Evolutionary conservation across 768 basidiomycete species (phyloP), one percentile per base, ranked within the genome.

Genomic region (Termitomyces sp.): DNA sequence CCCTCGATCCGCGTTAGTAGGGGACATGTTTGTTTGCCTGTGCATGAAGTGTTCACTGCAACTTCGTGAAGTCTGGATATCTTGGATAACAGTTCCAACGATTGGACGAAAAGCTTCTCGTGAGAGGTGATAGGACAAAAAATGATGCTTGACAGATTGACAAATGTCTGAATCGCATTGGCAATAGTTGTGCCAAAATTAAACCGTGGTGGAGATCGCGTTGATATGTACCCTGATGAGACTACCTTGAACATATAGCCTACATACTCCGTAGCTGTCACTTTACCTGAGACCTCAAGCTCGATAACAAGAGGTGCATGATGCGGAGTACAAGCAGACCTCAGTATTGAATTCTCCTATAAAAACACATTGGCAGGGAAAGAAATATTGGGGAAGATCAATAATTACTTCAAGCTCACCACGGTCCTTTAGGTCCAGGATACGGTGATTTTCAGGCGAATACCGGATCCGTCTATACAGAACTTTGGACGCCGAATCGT

Each of bases 401-500:
- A 73, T 66, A 64, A 72, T 66, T 60, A 78, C 77, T 34, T 68
- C 60, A 29, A 72, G 61, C 24, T 66, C 60, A 10, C 72, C 71
- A 50, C 62, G 68, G 57, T 74, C 68, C 61, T 69, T 71, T 58
- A 79, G 59, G 61, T 77, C 68, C 12, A 78, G 67, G 16, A 67
- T 64, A 22, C 59, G 65, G 34, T 54, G 62, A 44, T 70, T 71
- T 14, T 61, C 64, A 26, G 79, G 78, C 4, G 75, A 71, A 42
- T 80, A 63, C n/a, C 76, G 68, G 9, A 83, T 76, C 20, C 67
- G 65, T 16, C 65, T 63, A 59, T 84, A 85, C 0, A 86, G 73
- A 20, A 81, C 52, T 24, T 65, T 70, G 14, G 79, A 75, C 8
- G 81, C 76, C 9, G 71, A 76, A 36, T 63, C 60, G 61, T 76